phyloP scores from a whole-genome alignment of 192 early-diverging fungal genomes.

The Helicostylum pulchrum region DNA sequence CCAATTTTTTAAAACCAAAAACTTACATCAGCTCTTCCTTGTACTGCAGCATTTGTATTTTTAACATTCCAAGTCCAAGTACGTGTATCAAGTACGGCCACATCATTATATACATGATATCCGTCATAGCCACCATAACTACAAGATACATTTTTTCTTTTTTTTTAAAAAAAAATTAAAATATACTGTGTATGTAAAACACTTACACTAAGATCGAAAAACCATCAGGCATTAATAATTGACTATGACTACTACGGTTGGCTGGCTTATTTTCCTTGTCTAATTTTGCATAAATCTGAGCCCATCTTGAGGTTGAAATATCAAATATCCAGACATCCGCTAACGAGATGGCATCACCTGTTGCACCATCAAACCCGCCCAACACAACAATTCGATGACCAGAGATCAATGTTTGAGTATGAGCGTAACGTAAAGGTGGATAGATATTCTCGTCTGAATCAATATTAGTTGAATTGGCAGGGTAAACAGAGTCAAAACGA shows the following conservation, averaged over 20 bases:
- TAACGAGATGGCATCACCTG: slow-evolving; percentile 23
- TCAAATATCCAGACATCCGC: slow-evolving; percentile 32
- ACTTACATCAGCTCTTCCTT: slow-evolving; percentile 37
- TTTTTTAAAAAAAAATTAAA: neutral
- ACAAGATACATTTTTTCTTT: neutral
- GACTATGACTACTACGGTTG: slow-evolving; percentile 29
- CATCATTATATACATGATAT: slow-evolving; percentile 36
- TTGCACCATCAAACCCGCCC: slow-evolving; percentile 31
- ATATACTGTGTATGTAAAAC: neutral
- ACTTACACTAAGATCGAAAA: slow-evolving; percentile 33
- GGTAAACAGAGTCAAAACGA: slow-evolving; percentile 16
- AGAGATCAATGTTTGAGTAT: slow-evolving; percentile 25
- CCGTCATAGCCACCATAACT: slow-evolving; percentile 38
- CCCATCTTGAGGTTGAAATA: slow-evolving; percentile 15
- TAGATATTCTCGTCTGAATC: neutral
- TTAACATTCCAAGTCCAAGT: slow-evolving; percentile 39
- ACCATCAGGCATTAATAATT: slow-evolving; percentile 31
- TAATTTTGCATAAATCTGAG: slow-evolving; percentile 19
- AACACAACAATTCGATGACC: slow-evolving; percentile 21
- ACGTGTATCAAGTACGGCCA: slow-evolving; percentile 26
- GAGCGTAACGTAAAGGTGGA: slow-evolving; percentile 24
- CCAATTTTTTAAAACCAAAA: neutral
- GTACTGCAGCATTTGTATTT: slow-evolving; percentile 32
- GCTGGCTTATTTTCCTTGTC: slow-evolving; percentile 23
- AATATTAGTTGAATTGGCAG: slow-evolving; percentile 13